These are phyloP conservation scores for Adansonia rubrostipa DNA, from an alignment of 441 rosid species.

Conservation along the genomic window DNA sequence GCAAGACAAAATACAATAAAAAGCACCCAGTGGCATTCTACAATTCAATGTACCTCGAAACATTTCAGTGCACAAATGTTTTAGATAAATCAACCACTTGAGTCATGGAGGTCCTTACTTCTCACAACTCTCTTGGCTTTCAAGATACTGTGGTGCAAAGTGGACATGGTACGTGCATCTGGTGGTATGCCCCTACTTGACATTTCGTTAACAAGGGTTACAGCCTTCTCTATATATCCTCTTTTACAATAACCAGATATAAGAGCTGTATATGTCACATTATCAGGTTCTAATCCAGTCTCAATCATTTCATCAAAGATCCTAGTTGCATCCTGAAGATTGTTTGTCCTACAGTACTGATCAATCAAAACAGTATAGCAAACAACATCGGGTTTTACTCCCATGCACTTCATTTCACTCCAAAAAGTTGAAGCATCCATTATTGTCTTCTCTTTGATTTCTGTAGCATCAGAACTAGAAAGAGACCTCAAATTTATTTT, in stretches of 20 bases:
- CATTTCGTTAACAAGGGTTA: constrained; percentile 45
- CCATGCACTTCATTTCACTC: constrained; percentile 45
- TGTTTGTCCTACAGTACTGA: constrained; percentile 45
- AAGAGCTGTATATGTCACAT: constrained; percentile 58
- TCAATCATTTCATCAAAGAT: constrained; percentile 55
- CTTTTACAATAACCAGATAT: constrained; percentile 45
- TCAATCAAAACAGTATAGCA: constrained; percentile 57
- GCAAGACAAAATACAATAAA: constrained; percentile 8
- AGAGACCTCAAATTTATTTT: constrained; percentile 30
- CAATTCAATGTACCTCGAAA: neutral
- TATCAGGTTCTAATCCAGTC: constrained; percentile 66
- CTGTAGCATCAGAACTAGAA: constrained; percentile 25
- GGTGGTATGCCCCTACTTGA: constrained; percentile 38
- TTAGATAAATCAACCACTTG: constrained; percentile 6
- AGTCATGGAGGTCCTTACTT: neutral
- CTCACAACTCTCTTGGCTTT: constrained; percentile 31
- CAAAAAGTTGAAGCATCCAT: constrained; percentile 33
- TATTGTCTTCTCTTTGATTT: constrained; percentile 24
- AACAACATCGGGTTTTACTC: constrained; percentile 49
- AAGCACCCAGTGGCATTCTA: neutral
- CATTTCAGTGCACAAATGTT: neutral
- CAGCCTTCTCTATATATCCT: constrained; percentile 50
- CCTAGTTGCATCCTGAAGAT: constrained; percentile 37
- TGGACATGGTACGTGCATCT: constrained; percentile 30
- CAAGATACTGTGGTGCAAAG: constrained; percentile 30